Conservation (phyloP, 2,329 filamentous ascomycete species). For the Rosellinia necatrix region DNA sequence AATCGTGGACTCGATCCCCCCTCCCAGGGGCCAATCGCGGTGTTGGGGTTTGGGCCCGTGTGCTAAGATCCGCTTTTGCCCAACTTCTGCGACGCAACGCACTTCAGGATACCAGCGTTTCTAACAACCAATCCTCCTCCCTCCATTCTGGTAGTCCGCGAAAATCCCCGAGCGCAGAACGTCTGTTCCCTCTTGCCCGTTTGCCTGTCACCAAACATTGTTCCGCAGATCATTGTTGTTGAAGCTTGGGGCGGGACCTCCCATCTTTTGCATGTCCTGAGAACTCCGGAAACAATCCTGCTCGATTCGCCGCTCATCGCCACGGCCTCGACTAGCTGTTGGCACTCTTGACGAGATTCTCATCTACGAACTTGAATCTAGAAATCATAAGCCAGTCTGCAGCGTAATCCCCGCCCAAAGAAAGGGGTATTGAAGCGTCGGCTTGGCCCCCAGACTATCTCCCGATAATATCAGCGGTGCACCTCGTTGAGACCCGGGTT, state of each 20-base stretch:
- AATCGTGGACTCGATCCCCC: conserved; percentile 14
- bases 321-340: conserved; percentile 4
- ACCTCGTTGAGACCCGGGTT: conserved; percentile 24
- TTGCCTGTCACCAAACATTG: conserved; percentile 29
- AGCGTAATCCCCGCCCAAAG: not conserved
- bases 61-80: conserved; percentile 33
- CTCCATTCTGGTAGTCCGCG: conserved; percentile 29
- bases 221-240: conserved; percentile 46
- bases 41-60: conserved; percentile 27
- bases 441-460: conserved; percentile 2
- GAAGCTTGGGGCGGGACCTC: conserved; percentile 44
- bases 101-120: conserved; percentile 43
- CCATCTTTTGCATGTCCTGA: conserved; percentile 27
- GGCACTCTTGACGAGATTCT: not conserved
- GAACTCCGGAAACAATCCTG: conserved; percentile 22
- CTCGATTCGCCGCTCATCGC: conserved; percentile 12
- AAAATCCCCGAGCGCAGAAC: conserved; percentile 18
- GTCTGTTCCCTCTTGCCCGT: conserved; percentile 5
- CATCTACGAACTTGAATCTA: not conserved
- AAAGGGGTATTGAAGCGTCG: not conserved
- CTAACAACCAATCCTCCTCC: conserved; percentile 38
- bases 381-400: not conserved
- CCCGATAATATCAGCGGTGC: conserved; percentile 2
- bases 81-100: conserved; percentile 47
- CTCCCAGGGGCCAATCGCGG: conserved; percentile 20